Evolutionary conservation across 73 alveolate species (phyloP), one percentile per base, ranked within the genome.

Genomic region (Symbiodinium pilosum): DNA sequence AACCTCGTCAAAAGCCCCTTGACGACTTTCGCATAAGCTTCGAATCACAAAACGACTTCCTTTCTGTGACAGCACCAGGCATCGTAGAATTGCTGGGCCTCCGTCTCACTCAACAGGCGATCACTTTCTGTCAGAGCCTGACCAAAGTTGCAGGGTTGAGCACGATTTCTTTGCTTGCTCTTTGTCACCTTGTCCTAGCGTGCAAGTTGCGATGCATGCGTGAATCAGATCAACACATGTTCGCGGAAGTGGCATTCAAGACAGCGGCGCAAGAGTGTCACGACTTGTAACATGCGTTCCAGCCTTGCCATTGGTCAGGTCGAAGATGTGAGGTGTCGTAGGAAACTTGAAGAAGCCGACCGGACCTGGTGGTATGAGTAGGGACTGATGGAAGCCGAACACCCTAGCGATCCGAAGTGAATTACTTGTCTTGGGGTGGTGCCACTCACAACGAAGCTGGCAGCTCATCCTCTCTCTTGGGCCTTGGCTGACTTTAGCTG

Each of bases 341-440:
- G 97, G 97, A 43, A 91, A 91, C 88, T 91, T 91, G 97, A 91
- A 91, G 97, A 91, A 91, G 42, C 97, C 97, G 88, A 43, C 51
- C 32, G 97, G 97, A n/a, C 97, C 97, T 91, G 41, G 43, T 16
- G 84, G 24, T n/a, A 69, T 43, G 28, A 52, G 69, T 12, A 9
- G 69, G 20, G 20, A 52, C 69, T 9, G 69, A 52, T 12, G 28
- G 69, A 52, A 52, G 9, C 69, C 28, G 69, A n/a, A n/a, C n/a
- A n/a, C n/a, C n/a, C n/a, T n/a, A n/a, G n/a, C n/a, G n/a, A n/a
- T n/a, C n/a, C n/a, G n/a, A n/a, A n/a, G n/a, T n/a, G n/a, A n/a
- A n/a, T n/a, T n/a, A n/a, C n/a, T n/a, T n/a, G n/a, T n/a, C n/a
- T n/a, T n/a, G n/a, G n/a, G n/a, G n/a, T n/a, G n/a, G n/a, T n/a